Conservation (phyloP, 169 alveolate species). For the Amoebophrya sp. region DNA sequence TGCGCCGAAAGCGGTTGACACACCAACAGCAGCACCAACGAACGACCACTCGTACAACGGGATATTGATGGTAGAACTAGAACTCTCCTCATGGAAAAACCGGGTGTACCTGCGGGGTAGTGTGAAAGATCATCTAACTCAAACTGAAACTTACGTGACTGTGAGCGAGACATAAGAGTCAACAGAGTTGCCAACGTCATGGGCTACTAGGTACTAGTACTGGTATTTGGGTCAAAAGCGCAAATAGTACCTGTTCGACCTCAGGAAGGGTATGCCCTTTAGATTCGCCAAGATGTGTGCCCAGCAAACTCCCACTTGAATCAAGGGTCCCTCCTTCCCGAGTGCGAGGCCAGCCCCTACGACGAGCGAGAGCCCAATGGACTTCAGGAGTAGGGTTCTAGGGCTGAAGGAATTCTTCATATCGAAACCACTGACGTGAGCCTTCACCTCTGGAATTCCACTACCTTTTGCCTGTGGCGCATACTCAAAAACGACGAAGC, state of each 20-base stretch:
- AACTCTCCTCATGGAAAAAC: background rate
- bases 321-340: conserved; percentile 63
- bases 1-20: conserved; percentile 60
- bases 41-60: conserved; percentile 37
- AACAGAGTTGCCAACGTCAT: no score
- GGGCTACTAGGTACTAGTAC: no score
- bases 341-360: conserved; percentile 55
- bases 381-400: conserved; percentile 50
- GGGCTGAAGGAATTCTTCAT: conserved; percentile 33
- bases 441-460: conserved; percentile 38
- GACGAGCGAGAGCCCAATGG: conserved; percentile 55
- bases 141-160: conserved; percentile 34
- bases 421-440: conserved; percentile 29
- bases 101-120: background rate
- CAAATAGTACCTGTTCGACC: background rate
- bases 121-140: background rate
- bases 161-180: no score
- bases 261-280: background rate
- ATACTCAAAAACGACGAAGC: conserved; percentile 35
- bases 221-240: no score
- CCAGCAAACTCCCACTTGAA: conserved; percentile 56
- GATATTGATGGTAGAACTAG: background rate
- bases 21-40: conserved; percentile 61
- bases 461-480: conserved; percentile 43
- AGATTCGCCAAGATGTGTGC: conserved; percentile 37